Evolutionary conservation across 495 filamentous ascomycete genomes (phyloP), one percentile per base, ranked within the genome.

Genomic region (Sabuloglossum arenarium): DNA sequence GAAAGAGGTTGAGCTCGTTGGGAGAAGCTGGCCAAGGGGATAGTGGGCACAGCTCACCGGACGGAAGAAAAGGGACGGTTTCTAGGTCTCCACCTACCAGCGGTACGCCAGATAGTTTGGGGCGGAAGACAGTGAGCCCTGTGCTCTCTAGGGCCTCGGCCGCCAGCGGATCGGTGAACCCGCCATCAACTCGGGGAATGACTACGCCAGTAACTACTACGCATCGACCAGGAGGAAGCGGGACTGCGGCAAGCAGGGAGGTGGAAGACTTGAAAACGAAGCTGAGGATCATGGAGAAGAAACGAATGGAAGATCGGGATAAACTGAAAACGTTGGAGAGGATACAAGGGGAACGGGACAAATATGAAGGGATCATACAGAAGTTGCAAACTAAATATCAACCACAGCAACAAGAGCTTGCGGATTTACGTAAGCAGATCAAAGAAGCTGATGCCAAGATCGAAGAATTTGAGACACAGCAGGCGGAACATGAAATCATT

Each of bases 351-450:
- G 88, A 97, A 61, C 76, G 83, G 10, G 87, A 95, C 63, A 86
- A 86, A 57, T 93, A 87, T 57, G 85, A 94, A 63, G 70, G 69
- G 1, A 89, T 96, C 60, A 93, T 97, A 39, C 84, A 94, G 63
- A 98, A 91, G 59, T 68, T 98, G 54, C 86, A 91, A 66, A 75
- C 80, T 14, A 97, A 97, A 65, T 89, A 85, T 57, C 86, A 93
- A 59, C 79, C 85, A 0, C 87, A 89, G 57, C 83, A 88, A 60
- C 78, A 85, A 61, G 91, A 97, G 59, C 79, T 86, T 55, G 70
- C 69, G 4, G 84, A 89, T 1, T 66, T 95, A 23, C 79, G 80
- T 52, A 85, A 81, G 59, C 78, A 83, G 54, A 64, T 93, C 32
- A 88, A 84, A 62, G 86, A 95, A 49, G 75, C 79, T 6, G 82